These are phyloP conservation scores for Candida nemodendra DNA, from an alignment of 805 yeast species.

Conservation along the genomic window DNA sequence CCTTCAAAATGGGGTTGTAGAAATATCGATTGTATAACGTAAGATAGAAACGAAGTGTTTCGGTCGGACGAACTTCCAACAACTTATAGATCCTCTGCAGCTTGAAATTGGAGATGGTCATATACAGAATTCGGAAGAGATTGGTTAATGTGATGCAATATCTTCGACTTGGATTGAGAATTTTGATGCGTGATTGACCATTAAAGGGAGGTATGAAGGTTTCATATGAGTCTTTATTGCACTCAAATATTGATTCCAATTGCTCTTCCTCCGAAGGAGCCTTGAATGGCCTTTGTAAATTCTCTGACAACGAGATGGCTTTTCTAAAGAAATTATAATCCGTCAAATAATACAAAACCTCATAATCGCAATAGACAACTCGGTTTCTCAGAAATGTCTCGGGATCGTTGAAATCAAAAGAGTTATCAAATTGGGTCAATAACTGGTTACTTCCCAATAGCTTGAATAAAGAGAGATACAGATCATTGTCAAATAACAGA, in stretches of 20 bases:
- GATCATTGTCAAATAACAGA: constrained; percentile 72
- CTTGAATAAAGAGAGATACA: constrained; percentile 38
- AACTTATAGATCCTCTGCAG: constrained; percentile 70
- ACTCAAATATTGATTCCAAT: constrained; percentile 19
- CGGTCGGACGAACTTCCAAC: constrained; percentile 63
- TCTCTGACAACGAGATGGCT: constrained; percentile 18
- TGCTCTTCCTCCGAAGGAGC: constrained; percentile 13
- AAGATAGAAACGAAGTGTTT: constrained; percentile 54
- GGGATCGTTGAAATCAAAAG: constrained; percentile 28
- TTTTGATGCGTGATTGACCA: constrained; percentile 24
- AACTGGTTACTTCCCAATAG: constrained; percentile 31
- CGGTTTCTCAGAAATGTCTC: constrained; percentile 28
- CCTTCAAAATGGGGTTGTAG: constrained; percentile 68
- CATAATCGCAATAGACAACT: constrained; percentile 33
- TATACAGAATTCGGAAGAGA: constrained; percentile 53
- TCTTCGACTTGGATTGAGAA: constrained; percentile 32
- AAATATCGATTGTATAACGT: constrained; percentile 60
- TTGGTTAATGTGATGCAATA: constrained; percentile 50
- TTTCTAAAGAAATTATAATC: constrained; percentile 29
- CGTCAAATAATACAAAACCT: constrained; percentile 22
- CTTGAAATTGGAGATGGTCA: constrained; percentile 56
- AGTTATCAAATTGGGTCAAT: constrained; percentile 24
- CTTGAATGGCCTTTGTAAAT: constrained; percentile 7
- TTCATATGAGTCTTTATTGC: constrained; percentile 10
- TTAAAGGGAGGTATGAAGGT: constrained; percentile 30